A percentile compares a stretch with the other conserved stretches of the same genome.
These are phyloP conservation scores for Hypoxylon sp. DNA, from an alignment of 2,329 filamentous ascomycete species.

Conservation along the genomic window DNA sequence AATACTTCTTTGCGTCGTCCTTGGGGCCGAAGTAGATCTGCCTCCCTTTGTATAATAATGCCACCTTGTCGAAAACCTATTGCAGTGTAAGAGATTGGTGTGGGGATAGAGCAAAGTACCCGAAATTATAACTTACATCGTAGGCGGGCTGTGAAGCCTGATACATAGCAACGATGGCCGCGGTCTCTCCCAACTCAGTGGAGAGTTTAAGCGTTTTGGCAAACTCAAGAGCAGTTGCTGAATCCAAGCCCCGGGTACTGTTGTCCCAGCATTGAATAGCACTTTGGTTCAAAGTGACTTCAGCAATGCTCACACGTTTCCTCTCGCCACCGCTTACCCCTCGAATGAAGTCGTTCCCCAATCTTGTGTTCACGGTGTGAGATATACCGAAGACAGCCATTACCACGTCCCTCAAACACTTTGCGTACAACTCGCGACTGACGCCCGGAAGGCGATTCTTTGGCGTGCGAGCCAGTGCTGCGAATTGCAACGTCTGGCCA, in stretches of 20 bases:
- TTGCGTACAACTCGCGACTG: constrained; percentile 63
- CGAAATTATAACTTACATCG: constrained; percentile 29
- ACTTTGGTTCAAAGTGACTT: constrained; percentile 68
- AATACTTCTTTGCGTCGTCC: constrained; percentile 72
- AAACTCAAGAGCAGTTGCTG: constrained; percentile 80
- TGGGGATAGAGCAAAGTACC: constrained; percentile 65
- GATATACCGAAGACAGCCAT: constrained; percentile 54
- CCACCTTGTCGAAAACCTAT: constrained; percentile 68
- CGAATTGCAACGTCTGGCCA: constrained; percentile 83
- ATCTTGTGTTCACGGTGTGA: constrained; percentile 73
- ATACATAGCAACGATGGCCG: constrained; percentile 71
- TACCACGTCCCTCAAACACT: constrained; percentile 51
- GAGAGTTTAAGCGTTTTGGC: constrained; percentile 72
- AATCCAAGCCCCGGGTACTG: constrained; percentile 77
- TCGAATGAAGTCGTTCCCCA: constrained; percentile 80
- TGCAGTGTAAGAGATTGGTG: constrained; percentile 54
- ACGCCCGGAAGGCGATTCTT: constrained; percentile 54
- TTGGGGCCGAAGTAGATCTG: constrained; percentile 75
- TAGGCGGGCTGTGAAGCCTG: constrained; percentile 69
- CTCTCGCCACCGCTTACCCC: constrained; percentile 81
- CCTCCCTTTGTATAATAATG: constrained; percentile 70
- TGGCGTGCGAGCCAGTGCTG: constrained; percentile 71
- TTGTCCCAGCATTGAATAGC: constrained; percentile 53
- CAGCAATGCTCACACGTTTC: constrained; percentile 73
- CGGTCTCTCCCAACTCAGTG: constrained; percentile 49